Evolutionary conservation across 139 green algal genomes (phyloP).

Genomic region (Chlorella sp.): DNA sequence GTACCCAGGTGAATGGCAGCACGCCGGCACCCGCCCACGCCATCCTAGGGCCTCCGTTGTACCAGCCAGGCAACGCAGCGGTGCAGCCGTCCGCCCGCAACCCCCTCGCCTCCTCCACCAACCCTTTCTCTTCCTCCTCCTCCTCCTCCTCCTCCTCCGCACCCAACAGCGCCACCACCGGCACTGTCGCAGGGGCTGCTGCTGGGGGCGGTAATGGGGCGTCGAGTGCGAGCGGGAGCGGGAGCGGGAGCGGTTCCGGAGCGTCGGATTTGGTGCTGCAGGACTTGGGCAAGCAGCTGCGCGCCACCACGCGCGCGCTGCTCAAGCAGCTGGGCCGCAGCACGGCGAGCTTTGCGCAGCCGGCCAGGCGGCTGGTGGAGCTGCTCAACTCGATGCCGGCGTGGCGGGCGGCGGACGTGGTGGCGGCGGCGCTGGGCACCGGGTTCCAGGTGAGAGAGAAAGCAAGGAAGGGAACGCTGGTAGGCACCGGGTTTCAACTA

Average conservation of each 20-base stretch:
- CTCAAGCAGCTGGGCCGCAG: conserved; percentile 10
- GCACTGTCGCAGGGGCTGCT: too few relatives aligned
- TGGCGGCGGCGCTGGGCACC: conserved; percentile 29
- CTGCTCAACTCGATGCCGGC: conserved; percentile 29
- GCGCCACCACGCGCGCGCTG: conserved; percentile 5
- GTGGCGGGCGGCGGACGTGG: conserved; percentile 34
- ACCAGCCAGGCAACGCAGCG: too few relatives aligned
- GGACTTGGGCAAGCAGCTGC: conserved; percentile 20
- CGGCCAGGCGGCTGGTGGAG: conserved; percentile 15
- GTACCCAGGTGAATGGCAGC: too few relatives aligned
- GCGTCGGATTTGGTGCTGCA: not conserved
- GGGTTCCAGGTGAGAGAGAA: conserved; percentile 4
- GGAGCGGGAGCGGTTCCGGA: not conserved
- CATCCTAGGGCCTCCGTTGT: too few relatives aligned
- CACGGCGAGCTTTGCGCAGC: conserved; percentile 8
- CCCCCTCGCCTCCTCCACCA: too few relatives aligned
- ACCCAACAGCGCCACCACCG: not conserved
- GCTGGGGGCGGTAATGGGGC: not conserved
- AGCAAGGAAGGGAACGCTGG: too few relatives aligned
- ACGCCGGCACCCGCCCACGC: too few relatives aligned
- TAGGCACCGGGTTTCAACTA: too few relatives aligned
- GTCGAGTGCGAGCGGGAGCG: not conserved
- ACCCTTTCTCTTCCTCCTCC: too few relatives aligned
- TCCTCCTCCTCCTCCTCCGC: not conserved
- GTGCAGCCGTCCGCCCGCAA: too few relatives aligned